Evolutionary conservation across 106 monocot genomes (phyloP).

Genomic region (Iris macrosiphon): DNA sequence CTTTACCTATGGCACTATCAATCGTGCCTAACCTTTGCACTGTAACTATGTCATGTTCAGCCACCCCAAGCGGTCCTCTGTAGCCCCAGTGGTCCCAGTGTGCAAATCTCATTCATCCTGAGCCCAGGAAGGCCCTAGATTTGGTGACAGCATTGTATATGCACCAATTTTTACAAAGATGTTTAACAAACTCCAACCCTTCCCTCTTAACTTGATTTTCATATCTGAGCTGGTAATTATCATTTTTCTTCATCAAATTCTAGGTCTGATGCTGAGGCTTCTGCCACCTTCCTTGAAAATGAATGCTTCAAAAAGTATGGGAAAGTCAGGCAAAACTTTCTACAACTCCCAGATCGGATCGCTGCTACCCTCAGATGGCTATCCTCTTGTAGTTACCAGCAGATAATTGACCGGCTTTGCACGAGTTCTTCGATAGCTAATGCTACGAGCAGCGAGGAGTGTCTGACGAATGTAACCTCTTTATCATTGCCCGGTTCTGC

Average conservation of each 20-base stretch:
- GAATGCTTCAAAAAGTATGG: constrained; percentile 80
- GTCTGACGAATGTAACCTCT: constrained; percentile 2
- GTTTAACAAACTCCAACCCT: too few relatives aligned
- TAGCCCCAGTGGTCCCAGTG: too few relatives aligned
- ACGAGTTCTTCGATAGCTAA: background rate
- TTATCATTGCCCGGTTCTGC: background rate
- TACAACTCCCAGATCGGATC: constrained; percentile 82
- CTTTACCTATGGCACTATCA: too few relatives aligned
- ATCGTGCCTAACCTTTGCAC: too few relatives aligned
- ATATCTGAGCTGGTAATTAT: too few relatives aligned
- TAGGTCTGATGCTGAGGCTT: constrained; percentile 34
- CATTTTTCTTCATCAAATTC: constrained; percentile 4
- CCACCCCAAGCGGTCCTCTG: too few relatives aligned
- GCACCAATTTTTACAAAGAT: too few relatives aligned
- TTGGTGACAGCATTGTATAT: too few relatives aligned
- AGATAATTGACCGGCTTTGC: constrained; percentile 46
- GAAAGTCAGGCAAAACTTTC: constrained; percentile 75
- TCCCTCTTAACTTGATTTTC: too few relatives aligned
- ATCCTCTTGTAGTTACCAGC: constrained; percentile 37
- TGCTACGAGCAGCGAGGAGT: background rate
- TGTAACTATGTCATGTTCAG: too few relatives aligned
- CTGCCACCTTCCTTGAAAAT: constrained; percentile 47
- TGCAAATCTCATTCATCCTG: too few relatives aligned
- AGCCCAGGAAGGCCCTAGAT: too few relatives aligned
- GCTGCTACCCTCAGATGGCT: constrained; percentile 80